phyloP scores from a whole-genome alignment of 106 monocot genomes.

The Posidonia australis region DNA sequence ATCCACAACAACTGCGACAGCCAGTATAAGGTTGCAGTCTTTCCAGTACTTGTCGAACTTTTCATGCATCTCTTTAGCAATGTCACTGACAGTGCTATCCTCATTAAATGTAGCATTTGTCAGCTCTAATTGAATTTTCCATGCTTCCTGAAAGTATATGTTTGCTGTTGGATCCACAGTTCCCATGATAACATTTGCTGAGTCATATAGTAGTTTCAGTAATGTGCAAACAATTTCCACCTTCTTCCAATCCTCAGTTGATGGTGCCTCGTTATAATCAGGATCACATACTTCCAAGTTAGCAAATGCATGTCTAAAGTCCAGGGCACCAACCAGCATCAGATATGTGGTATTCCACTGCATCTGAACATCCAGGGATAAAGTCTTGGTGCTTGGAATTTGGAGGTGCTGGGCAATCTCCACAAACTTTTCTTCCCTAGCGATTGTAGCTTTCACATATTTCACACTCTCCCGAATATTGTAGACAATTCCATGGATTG shows the following conservation, averaged over 20 bases:
- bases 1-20: constrained; percentile 28
- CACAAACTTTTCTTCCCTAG: constrained; percentile 16
- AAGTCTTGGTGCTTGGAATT: neutral
- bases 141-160: constrained; percentile 22
- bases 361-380: constrained; percentile 16
- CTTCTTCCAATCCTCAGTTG: constrained; percentile 23
- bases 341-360: constrained; percentile 25
- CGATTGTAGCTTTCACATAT: constrained; percentile 19
- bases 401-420: constrained; percentile 17
- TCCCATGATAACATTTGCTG: constrained; percentile 9
- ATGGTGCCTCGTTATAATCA: constrained; percentile 19
- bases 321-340: constrained; percentile 23
- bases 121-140: constrained; percentile 24
- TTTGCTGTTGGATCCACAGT: constrained; percentile 12
- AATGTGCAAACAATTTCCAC: constrained; percentile 21
- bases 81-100: constrained; percentile 1
- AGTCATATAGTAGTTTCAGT: constrained; percentile 19
- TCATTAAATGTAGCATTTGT: constrained; percentile 9
- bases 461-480: constrained; percentile 28
- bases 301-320: constrained; percentile 18
- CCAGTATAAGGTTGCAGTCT: constrained; percentile 26
- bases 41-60: constrained; percentile 34
- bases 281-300: constrained; percentile 13
- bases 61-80: constrained; percentile 19
- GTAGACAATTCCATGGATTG: constrained; percentile 27